Percentiles rank a stretch among this genome's conserved stretches.
phyloP scores from a whole-genome alignment of 176 grass and related monocot species.

The Oryza australiensis region DNA sequence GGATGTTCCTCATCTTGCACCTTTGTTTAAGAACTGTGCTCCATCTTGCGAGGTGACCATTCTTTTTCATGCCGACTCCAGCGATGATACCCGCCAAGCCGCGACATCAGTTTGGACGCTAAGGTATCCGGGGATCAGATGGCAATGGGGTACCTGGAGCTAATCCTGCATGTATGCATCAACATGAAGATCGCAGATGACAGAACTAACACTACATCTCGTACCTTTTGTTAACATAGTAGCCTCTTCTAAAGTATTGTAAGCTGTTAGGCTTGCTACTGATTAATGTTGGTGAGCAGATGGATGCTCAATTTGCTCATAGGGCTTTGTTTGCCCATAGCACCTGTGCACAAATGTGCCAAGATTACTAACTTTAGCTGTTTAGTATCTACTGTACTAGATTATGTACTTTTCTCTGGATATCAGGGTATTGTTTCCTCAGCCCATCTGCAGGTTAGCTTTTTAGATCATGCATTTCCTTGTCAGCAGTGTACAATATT shows the following conservation, averaged over 20 bases:
- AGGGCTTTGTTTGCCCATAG: not conserved
- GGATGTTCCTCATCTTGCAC: not conserved
- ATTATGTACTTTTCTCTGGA: not conserved
- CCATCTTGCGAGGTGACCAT: slow-evolving; percentile 54
- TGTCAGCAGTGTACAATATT: slow-evolving; percentile 31
- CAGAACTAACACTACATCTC: not conserved
- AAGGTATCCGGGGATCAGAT: slow-evolving; percentile 49
- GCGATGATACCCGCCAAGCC: not conserved
- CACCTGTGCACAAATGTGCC: not conserved
- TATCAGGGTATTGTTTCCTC: not conserved
- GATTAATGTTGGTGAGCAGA: not conserved
- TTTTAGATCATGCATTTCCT: not conserved
- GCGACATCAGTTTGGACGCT: slow-evolving; percentile 19
- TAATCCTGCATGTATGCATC: slow-evolving; percentile 5
- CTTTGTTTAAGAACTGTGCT: slow-evolving; percentile 38
- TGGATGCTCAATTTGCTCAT: not conserved
- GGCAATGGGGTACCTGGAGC: slow-evolving; percentile 50
- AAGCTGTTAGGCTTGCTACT: not conserved
- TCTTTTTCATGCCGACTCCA: slow-evolving; percentile 46
- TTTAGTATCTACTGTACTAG: not conserved
- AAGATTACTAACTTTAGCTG: not conserved
- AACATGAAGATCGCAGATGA: not conserved
- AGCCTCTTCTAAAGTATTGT: not conserved
- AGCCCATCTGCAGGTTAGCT: not conserved
- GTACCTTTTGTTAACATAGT: not conserved